Percentiles rank a stretch among this genome's conserved stretches.
These are phyloP conservation scores for Sambucus nigra DNA, from an alignment of 129 eudicot genomes.

Conservation along the genomic window DNA sequence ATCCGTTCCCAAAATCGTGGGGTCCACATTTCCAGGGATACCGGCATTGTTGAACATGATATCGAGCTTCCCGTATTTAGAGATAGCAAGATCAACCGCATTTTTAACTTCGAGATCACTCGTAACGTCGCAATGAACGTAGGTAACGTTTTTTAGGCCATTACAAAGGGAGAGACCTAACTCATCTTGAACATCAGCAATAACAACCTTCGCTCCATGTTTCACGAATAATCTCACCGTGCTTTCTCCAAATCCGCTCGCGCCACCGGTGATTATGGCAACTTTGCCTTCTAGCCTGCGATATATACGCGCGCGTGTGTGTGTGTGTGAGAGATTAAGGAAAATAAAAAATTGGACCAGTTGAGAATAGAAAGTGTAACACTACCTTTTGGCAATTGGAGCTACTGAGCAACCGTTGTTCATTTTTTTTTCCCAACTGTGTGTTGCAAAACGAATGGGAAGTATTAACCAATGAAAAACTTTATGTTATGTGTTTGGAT, in stretches of 20 bases:
- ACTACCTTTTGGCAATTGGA: no score
- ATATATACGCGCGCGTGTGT: no score
- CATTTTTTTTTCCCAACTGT: no score
- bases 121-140: conserved; percentile 56
- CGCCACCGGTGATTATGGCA: conserved; percentile 81
- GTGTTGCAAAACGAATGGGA: no score
- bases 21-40: conserved; percentile 34
- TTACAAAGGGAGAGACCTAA: conserved; percentile 33
- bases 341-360: no score
- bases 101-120: conserved; percentile 35
- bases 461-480: no score
- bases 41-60: conserved; percentile 84
- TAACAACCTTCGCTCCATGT: conserved; percentile 58
- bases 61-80: conserved; percentile 45
- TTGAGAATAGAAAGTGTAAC: no score
- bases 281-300: conserved; percentile 67
- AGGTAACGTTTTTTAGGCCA: conserved; percentile 18
- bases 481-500: no score
- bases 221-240: conserved; percentile 44
- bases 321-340: no score
- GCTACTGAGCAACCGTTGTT: no score
- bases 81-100: conserved; percentile 33
- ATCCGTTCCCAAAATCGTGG: conserved; percentile 31
- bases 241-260: conserved; percentile 71
- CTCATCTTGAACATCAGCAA: conserved; percentile 69